Evolutionary conservation across 1,139 yeast genomes (phyloP).

Genomic region (Saccharomycopsis phalli): DNA sequence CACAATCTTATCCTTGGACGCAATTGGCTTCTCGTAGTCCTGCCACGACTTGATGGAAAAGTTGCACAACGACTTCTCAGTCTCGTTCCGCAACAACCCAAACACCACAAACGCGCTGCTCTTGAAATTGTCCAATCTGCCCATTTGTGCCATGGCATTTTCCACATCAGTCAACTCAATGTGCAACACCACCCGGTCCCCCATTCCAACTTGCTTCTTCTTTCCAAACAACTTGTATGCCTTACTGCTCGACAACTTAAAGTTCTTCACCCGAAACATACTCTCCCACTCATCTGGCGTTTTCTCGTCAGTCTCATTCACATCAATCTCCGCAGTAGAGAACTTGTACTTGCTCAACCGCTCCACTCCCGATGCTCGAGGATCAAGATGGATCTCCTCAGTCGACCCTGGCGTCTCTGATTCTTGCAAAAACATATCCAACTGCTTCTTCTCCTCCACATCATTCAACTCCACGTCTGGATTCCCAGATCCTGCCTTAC

Average conservation of each 20-base stretch:
- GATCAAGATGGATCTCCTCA: slow-evolving; percentile 83
- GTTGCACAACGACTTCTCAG: slow-evolving; percentile 74
- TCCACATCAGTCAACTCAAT: slow-evolving; percentile 38
- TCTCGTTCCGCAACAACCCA: slow-evolving; percentile 77
- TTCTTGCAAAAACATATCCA: slow-evolving; percentile 61
- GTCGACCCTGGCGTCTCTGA: slow-evolving; percentile 89
- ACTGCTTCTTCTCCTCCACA: slow-evolving; percentile 62
- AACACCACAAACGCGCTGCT: slow-evolving; percentile 52
- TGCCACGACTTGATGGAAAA: slow-evolving; percentile 83
- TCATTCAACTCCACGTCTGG: slow-evolving; percentile 31
- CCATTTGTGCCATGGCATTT: neutral
- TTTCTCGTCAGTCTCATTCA: slow-evolving; percentile 60
- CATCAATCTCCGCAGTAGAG: slow-evolving; percentile 73
- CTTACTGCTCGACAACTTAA: slow-evolving; percentile 67
- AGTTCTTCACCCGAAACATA: slow-evolving; percentile 66
- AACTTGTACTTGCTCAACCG: slow-evolving; percentile 69
- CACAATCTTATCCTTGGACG: slow-evolving; percentile 67
- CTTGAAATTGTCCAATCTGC: slow-evolving; percentile 15
- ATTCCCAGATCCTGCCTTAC: slow-evolving; percentile 25
- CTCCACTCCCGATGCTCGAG: slow-evolving; percentile 66
- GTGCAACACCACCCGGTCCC: slow-evolving; percentile 52
- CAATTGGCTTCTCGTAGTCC: slow-evolving; percentile 75
- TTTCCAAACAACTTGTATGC: slow-evolving; percentile 31
- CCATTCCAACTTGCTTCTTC: slow-evolving; percentile 58
- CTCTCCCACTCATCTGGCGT: slow-evolving; percentile 76